Percentiles rank a stretch among this genome's conserved stretches.
Conservation (phyloP, 768 basidiomycete species). For the Boletus huronensis region DNA sequence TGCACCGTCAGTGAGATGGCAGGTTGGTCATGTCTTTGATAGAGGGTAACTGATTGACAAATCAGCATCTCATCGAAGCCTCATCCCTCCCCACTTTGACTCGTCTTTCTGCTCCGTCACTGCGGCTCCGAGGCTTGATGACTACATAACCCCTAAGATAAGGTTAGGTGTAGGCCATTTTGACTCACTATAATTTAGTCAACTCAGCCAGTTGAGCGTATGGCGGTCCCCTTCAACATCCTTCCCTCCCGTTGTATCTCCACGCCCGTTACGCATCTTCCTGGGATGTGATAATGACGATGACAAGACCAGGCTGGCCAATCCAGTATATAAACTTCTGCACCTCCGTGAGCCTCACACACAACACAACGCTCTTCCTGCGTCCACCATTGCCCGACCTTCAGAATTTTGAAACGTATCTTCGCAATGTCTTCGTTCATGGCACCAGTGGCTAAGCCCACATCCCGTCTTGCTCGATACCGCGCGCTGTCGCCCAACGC, state of each 20-base stretch:
- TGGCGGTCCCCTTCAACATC: too few relatives aligned
- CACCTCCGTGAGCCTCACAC: background rate
- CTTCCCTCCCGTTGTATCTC: too few relatives aligned
- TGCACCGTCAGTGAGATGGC: background rate
- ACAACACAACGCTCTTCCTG: background rate
- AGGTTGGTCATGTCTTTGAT: background rate
- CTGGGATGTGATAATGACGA: background rate
- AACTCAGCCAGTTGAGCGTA: too few relatives aligned
- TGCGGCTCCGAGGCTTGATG: too few relatives aligned
- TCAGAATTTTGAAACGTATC: background rate
- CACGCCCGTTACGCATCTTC: too few relatives aligned
- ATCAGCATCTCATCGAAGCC: background rate
- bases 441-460: conserved; percentile 24
- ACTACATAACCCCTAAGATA: too few relatives aligned
- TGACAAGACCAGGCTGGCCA: background rate
- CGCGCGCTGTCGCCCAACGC: conserved; percentile 36
- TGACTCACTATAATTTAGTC: too few relatives aligned
- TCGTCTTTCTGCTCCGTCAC: too few relatives aligned
- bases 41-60: background rate
- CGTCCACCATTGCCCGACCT: background rate
- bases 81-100: background rate
- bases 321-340: background rate
- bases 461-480: conserved; percentile 31
- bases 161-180: too few relatives aligned
- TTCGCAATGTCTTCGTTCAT: conserved; percentile 2